Evolutionary conservation across 768 basidiomycete species (phyloP).

Genomic region (Trametes cubensis): DNA sequence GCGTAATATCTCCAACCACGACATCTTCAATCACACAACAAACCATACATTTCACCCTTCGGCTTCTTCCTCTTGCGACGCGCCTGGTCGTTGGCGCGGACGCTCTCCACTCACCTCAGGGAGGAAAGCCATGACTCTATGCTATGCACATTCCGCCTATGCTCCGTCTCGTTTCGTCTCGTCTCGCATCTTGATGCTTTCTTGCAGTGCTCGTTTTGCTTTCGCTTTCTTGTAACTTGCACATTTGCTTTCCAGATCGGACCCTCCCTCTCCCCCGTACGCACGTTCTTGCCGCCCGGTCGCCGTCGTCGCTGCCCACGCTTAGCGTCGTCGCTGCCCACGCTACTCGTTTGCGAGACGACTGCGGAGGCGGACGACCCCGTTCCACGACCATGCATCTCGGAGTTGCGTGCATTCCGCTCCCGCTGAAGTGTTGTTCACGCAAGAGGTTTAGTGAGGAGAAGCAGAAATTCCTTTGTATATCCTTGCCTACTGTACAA

Average conservation of each 20-base stretch:
- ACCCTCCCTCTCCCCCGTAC: neutral
- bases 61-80: neutral
- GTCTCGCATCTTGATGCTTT: conserved; percentile 15
- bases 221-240: conserved; percentile 5
- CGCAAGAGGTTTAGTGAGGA: no score
- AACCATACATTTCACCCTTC: neutral
- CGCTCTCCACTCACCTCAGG: neutral
- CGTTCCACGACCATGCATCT: conserved; percentile 23
- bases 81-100: conserved; percentile 9
- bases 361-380: conserved; percentile 15
- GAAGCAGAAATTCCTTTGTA: no score
- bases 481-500: no score
- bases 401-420: conserved; percentile 19
- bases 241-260: conserved; percentile 7
- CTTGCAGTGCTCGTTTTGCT: conserved; percentile 18
- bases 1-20: conserved; percentile 24
- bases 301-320: neutral
- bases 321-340: no score
- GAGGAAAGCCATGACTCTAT: conserved; percentile 26
- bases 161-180: conserved; percentile 20
- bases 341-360: neutral
- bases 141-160: conserved; percentile 39
- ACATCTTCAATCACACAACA: conserved; percentile 2
- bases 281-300: neutral
- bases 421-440: no score